These are phyloP conservation scores for Gynochthodes officinalis DNA, from an alignment of 257 asterid genomes.

Conservation along the genomic window DNA sequence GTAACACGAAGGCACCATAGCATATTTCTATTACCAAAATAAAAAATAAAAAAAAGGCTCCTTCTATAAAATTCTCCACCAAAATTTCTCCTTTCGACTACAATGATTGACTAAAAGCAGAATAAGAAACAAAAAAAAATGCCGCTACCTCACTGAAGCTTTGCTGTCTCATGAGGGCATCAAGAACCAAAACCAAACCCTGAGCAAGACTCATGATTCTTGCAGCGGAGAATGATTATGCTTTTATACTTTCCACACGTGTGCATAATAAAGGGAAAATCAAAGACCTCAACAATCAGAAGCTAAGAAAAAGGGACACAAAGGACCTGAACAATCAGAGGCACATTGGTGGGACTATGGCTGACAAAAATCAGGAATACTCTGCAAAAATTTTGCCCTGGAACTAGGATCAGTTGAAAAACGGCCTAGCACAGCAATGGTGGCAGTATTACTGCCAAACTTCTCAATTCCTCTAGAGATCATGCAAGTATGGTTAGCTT, in stretches of 20 bases:
- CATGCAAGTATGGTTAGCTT: slow-evolving; percentile 96
- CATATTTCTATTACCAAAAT: slow-evolving; percentile 1
- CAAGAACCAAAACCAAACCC: not conserved
- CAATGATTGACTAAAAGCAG: not conserved
- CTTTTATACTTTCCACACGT: not conserved
- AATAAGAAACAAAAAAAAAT: not conserved
- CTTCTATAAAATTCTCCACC: not conserved
- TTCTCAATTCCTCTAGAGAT: slow-evolving; percentile 88
- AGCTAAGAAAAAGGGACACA: not conserved
- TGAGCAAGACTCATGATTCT: not conserved
- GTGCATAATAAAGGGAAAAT: not conserved
- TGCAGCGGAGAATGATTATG: not conserved
- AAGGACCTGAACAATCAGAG: not conserved
- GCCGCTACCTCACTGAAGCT: not conserved
- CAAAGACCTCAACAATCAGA: slow-evolving; percentile 5
- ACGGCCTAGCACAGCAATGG: slow-evolving; percentile 80
- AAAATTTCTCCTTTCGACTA: not conserved
- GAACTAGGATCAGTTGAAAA: slow-evolving; percentile 63
- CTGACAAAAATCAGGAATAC: slow-evolving; percentile 46
- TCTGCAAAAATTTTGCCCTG: slow-evolving; percentile 72
- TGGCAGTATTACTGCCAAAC: slow-evolving; percentile 83
- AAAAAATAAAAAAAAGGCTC: not conserved
- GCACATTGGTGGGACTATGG: not conserved
- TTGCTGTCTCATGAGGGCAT: not conserved
- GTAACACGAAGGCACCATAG: not conserved